Conservation (phyloP, 2,329 filamentous ascomycete genomes). For the Paecilomyces formosus region DNA sequence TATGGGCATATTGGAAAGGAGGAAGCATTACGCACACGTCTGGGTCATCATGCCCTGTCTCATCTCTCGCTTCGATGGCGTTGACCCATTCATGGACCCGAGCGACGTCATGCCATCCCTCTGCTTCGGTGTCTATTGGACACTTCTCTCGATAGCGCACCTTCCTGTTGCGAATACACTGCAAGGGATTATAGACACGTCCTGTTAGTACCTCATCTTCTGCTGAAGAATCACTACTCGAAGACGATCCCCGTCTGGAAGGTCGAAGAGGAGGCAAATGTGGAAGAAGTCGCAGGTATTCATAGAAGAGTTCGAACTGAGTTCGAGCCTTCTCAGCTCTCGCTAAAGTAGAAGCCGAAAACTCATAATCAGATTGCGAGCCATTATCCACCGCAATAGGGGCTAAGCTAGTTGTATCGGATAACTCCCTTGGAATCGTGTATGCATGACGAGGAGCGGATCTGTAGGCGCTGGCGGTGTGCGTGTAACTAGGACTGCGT, state of each 20-base stretch:
- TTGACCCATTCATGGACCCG: constrained; percentile 72
- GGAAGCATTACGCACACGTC: constrained; percentile 40
- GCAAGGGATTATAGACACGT: constrained; percentile 80
- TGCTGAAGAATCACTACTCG: constrained; percentile 5
- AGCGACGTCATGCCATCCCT: constrained; percentile 69
- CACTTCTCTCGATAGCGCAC: constrained; percentile 71
- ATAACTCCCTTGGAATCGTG: neutral
- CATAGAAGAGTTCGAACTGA: constrained; percentile 75
- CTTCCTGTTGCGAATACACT: constrained; percentile 86
- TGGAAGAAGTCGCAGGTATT: constrained; percentile 75
- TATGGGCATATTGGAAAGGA: constrained; percentile 24
- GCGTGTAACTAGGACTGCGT: constrained; percentile 16
- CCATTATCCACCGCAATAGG: constrained; percentile 22
- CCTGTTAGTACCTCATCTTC: constrained; percentile 44
- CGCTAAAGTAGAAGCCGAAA: constrained; percentile 72
- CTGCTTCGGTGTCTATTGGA: constrained; percentile 63
- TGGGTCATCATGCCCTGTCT: constrained; percentile 37
- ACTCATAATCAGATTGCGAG: constrained; percentile 37
- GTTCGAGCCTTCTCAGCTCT: constrained; percentile 78
- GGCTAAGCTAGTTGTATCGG: constrained; percentile 10
- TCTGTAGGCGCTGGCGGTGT: constrained; percentile 16
- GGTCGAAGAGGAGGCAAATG: constrained; percentile 61
- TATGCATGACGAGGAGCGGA: neutral
- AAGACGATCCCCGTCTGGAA: constrained; percentile 4
- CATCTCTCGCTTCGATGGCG: constrained; percentile 48